phyloP scores from a whole-genome alignment of 805 yeast genomes.

The Grigorovia yakushimaensis region DNA sequence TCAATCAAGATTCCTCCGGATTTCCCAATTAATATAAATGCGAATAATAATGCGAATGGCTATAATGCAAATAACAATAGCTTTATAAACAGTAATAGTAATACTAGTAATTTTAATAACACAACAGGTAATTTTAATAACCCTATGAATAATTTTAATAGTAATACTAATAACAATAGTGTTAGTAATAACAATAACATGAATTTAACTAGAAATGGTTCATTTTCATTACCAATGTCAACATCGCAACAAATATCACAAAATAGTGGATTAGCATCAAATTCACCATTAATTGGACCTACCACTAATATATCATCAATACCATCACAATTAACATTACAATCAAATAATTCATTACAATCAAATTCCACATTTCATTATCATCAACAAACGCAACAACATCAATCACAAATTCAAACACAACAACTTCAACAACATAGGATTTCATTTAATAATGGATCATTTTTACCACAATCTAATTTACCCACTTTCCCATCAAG shows the following conservation, averaged over 20 bases:
- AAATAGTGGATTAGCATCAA: background rate
- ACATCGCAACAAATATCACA: background rate
- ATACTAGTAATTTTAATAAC: no score
- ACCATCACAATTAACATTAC: background rate
- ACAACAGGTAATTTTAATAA: no score
- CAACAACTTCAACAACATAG: background rate
- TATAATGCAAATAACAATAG: background rate
- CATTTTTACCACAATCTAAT: background rate
- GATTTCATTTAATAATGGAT: background rate
- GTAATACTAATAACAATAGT: background rate
- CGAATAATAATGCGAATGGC: background rate
- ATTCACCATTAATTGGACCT: background rate
- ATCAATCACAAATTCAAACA: background rate
- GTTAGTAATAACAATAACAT: background rate
- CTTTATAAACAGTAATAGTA: no score
- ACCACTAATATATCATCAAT: background rate
- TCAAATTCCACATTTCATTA: background rate
- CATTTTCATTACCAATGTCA: background rate
- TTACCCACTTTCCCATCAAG: constrained; percentile 5
- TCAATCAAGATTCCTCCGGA: constrained; percentile 15
- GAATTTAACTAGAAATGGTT: background rate
- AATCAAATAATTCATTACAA: background rate
- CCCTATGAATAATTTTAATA: background rate
- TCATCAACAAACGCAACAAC: background rate
- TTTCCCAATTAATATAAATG: background rate